Percentiles rank a stretch among this genome's conserved stretches.
Evolutionary conservation across 495 filamentous ascomycete genomes (phyloP).

Genomic region (Choiromyces venosus): DNA sequence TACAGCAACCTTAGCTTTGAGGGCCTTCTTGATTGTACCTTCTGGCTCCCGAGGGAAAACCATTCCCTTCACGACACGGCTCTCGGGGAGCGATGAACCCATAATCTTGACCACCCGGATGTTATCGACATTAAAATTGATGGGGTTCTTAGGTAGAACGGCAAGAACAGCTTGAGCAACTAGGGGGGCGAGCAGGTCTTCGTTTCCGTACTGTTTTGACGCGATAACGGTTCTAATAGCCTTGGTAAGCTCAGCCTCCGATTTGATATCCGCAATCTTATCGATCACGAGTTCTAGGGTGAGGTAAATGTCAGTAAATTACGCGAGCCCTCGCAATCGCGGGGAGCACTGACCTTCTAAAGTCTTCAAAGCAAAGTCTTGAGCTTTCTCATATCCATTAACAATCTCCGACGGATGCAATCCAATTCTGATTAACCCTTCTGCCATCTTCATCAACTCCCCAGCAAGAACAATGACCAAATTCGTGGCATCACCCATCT

Average conservation of each 20-base stretch:
- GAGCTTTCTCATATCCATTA: conserved; percentile 89
- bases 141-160: conserved; percentile 93
- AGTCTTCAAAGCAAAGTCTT: conserved; percentile 73
- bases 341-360: conserved; percentile 60
- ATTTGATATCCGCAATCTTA: conserved; percentile 75
- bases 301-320: conserved; percentile 7
- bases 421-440: conserved; percentile 90
- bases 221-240: conserved; percentile 92
- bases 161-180: conserved; percentile 91
- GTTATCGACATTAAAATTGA: conserved; percentile 99
- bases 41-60: conserved; percentile 92
- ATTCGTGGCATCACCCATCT: conserved; percentile 97
- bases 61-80: conserved; percentile 94
- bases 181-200: conserved; percentile 75
- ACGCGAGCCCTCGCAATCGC: background rate
- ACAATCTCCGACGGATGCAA: conserved; percentile 96
- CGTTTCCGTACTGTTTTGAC: conserved; percentile 90
- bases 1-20: conserved; percentile 90
- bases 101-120: conserved; percentile 99
- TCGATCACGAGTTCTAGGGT: conserved; percentile 74
- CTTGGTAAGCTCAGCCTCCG: conserved; percentile 78
- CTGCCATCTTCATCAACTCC: conserved; percentile 93
- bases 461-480: conserved; percentile 93
- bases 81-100: conserved; percentile 91
- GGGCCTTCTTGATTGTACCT: conserved; percentile 79